Evolutionary conservation across 139 green algal genomes (phyloP).

Genomic region (Astrephomene gubernaculifera): DNA sequence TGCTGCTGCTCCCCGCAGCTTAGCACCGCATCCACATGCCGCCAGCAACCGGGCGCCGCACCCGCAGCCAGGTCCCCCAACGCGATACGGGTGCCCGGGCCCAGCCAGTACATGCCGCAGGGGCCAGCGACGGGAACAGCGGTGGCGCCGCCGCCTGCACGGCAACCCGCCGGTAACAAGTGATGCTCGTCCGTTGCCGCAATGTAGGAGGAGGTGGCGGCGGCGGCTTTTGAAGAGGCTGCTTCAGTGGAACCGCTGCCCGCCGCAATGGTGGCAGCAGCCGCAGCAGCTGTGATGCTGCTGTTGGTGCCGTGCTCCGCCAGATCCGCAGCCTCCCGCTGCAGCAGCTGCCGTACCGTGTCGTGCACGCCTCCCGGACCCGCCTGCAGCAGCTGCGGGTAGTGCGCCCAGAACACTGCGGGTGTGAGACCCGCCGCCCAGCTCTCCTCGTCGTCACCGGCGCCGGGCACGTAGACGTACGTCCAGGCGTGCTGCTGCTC

Average conservation of each 20-base stretch:
- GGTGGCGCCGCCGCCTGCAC: background rate
- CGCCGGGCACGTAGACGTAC: slow-evolving; percentile 75
- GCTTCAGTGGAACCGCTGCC: background rate
- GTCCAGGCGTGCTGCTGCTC: slow-evolving; percentile 26
- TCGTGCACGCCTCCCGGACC: slow-evolving; percentile 60
- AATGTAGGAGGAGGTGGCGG: background rate
- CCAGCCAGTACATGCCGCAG: slow-evolving; percentile 52
- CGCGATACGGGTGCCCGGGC: slow-evolving; percentile 52
- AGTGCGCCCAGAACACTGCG: slow-evolving; percentile 75
- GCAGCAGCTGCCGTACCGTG: slow-evolving; percentile 62
- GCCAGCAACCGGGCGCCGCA: slow-evolving; percentile 67
- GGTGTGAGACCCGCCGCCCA: slow-evolving; percentile 91
- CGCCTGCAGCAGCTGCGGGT: slow-evolving; percentile 62
- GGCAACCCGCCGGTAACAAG: slow-evolving; percentile 19
- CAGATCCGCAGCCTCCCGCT: slow-evolving; percentile 26
- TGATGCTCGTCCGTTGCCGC: slow-evolving; percentile 45
- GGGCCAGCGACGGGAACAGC: background rate
- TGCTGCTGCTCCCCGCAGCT: slow-evolving; percentile 50
- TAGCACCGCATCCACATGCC: slow-evolving; percentile 76
- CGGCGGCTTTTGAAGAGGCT: background rate
- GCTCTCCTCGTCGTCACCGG: slow-evolving; percentile 96
- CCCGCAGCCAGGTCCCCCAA: slow-evolving; percentile 60
- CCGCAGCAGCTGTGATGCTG: background rate
- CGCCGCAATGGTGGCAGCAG: background rate
- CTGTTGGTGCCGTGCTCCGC: slow-evolving; percentile 25